Conservation (phyloP, 805 yeast genomes). For the Candida xyloterini region DNA sequence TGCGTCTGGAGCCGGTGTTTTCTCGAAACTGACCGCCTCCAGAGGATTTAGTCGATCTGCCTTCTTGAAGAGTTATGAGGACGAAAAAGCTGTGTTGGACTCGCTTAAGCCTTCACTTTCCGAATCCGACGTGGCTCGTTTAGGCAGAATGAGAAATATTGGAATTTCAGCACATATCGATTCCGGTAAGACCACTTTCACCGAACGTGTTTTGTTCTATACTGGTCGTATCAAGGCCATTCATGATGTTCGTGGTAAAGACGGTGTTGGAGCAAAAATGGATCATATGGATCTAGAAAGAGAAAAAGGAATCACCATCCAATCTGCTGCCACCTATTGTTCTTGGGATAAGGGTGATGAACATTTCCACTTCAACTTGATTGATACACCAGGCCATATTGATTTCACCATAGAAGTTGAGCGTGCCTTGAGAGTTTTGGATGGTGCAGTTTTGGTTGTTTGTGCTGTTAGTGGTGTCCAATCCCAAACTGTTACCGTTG, state of each 20-base stretch:
- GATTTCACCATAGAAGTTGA: slow-evolving; percentile 99
- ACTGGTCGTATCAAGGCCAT: slow-evolving; percentile 97
- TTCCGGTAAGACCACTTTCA: slow-evolving; percentile 96
- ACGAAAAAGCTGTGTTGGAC: slow-evolving; percentile 68
- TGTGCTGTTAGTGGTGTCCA: slow-evolving; percentile 99
- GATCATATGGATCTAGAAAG: slow-evolving; percentile 98
- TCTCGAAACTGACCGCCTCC: neutral
- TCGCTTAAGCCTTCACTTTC: slow-evolving; percentile 48
- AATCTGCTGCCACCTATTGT: slow-evolving; percentile 98
- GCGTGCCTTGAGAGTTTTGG: slow-evolving; percentile 95
- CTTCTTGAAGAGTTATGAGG: slow-evolving; percentile 51
- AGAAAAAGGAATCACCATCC: slow-evolving; percentile 98
- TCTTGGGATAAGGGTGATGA: slow-evolving; percentile 79
- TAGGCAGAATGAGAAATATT: slow-evolving; percentile 76
- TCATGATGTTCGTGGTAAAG: slow-evolving; percentile 96
- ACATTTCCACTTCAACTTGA: slow-evolving; percentile 84
- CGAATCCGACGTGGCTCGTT: slow-evolving; percentile 48
- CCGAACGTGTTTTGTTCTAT: slow-evolving; percentile 93
- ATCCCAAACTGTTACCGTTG: slow-evolving; percentile 97
- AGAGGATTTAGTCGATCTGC: slow-evolving; percentile 36
- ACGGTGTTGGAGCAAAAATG: slow-evolving; percentile 98
- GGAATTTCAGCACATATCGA: slow-evolving; percentile 98
- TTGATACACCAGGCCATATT: slow-evolving; percentile 98
- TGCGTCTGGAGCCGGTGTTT: slow-evolving; percentile 2
- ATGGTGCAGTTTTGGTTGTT: slow-evolving; percentile 97